Evolutionary conservation across 2,329 filamentous ascomycete species (phyloP).

Genomic region (Penicillium hordei): DNA sequence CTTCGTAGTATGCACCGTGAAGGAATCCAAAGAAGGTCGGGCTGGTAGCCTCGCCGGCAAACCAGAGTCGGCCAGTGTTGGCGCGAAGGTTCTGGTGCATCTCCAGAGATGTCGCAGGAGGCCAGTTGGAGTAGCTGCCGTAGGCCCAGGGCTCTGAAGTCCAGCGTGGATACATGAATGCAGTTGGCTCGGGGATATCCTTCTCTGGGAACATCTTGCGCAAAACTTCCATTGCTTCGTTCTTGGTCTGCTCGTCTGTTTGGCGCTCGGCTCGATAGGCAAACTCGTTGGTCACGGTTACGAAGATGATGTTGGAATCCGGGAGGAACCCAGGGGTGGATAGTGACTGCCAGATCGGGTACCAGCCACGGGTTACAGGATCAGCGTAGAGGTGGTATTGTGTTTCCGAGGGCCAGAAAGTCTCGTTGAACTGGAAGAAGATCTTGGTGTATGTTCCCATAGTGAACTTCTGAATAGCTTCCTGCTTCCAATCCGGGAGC

Average conservation of each 20-base stretch:
- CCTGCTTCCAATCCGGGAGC: conserved; percentile 64
- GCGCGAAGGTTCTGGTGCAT: conserved; percentile 67
- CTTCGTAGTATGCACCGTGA: conserved; percentile 62
- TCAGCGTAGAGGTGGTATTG: conserved; percentile 58
- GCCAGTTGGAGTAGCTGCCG: conserved; percentile 70
- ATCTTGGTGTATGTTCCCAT: conserved; percentile 75
- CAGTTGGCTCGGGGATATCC: conserved; percentile 58
- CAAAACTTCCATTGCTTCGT: conserved; percentile 59
- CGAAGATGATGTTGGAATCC: conserved; percentile 65
- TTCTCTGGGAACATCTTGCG: conserved; percentile 61
- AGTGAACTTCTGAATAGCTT: conserved; percentile 62
- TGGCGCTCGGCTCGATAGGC: conserved; percentile 61
- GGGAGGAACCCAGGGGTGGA: conserved; percentile 58
- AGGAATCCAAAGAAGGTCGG: conserved; percentile 65
- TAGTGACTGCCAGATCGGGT: conserved; percentile 65
- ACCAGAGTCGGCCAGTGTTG: conserved; percentile 62
- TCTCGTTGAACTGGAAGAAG: conserved; percentile 66
- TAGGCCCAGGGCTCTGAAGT: conserved; percentile 51
- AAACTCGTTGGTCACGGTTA: conserved; percentile 59
- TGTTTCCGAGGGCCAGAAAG: conserved; percentile 62
- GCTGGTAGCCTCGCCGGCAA: conserved; percentile 65
- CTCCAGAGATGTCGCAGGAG: conserved; percentile 60
- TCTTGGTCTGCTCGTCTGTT: conserved; percentile 57
- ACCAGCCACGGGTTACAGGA: conserved; percentile 51
- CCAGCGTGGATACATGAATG: conserved; percentile 64